A percentile compares a stretch with the other conserved stretches of the same genome.
phyloP scores from a whole-genome alignment of 1,284 basidiomycete genomes.

The Veloporphyrellus conicus region DNA sequence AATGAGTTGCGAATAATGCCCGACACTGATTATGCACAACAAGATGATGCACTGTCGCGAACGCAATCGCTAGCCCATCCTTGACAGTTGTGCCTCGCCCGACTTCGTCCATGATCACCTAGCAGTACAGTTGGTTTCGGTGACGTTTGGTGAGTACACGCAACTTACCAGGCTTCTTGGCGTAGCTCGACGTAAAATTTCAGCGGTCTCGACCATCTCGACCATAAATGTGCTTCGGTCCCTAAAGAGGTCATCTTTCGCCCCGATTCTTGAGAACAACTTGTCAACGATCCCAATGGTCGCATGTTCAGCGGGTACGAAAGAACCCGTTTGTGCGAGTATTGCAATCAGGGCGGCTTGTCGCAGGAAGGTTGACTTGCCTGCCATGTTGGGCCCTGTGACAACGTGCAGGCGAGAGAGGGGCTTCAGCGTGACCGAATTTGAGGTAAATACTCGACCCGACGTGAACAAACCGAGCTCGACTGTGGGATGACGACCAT shows the following conservation, averaged over 20 bases:
- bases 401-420: slow-evolving; percentile 70
- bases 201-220: slow-evolving; percentile 83
- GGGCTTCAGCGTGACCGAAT: slow-evolving; percentile 65
- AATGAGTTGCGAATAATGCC: slow-evolving; percentile 93
- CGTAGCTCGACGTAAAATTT: slow-evolving; percentile 80
- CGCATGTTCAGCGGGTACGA: slow-evolving; percentile 83
- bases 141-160: background rate
- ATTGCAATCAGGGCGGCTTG: slow-evolving; percentile 90
- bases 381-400: slow-evolving; percentile 96
- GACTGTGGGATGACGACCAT: slow-evolving; percentile 90
- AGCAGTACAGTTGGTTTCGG: slow-evolving; percentile 3
- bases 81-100: slow-evolving; percentile 91
- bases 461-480: slow-evolving; percentile 80
- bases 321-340: slow-evolving; percentile 89
- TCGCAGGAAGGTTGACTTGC: slow-evolving; percentile 90
- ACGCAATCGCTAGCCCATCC: slow-evolving; percentile 92
- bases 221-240: slow-evolving; percentile 95
- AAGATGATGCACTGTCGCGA: slow-evolving; percentile 84
- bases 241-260: slow-evolving; percentile 90
- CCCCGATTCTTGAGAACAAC: slow-evolving; percentile 92
- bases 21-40: slow-evolving; percentile 72
- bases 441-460: slow-evolving; percentile 79
- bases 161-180: slow-evolving; percentile 67
- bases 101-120: slow-evolving; percentile 98
- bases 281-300: slow-evolving; percentile 84